Evolutionary conservation across 1,284 basidiomycete species (phyloP).

Genomic region (Trichosporon ovoides): DNA sequence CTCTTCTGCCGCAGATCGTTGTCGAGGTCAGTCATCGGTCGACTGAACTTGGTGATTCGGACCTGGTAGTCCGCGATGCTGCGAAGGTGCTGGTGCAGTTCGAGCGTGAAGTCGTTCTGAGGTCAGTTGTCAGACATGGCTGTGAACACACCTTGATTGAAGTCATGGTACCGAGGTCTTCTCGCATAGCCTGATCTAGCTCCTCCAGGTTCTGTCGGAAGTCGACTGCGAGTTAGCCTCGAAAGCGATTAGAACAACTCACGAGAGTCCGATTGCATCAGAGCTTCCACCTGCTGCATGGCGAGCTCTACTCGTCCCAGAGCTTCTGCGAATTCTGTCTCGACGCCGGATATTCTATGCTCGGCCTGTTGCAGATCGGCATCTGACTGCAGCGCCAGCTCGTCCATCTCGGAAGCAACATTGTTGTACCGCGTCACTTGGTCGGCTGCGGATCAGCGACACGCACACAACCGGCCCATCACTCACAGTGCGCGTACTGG

Average conservation of each 20-base stretch:
- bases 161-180: constrained; percentile 39
- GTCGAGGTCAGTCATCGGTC: constrained; percentile 61
- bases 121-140: background rate
- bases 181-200: constrained; percentile 43
- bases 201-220: constrained; percentile 28
- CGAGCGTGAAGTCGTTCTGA: constrained; percentile 71
- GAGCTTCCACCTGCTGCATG: constrained; percentile 28
- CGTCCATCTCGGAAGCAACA: constrained; percentile 32
- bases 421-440: constrained; percentile 32
- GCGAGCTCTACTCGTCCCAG: constrained; percentile 35
- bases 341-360: constrained; percentile 56
- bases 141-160: constrained; percentile 37
- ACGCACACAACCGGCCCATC: background rate
- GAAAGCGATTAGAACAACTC: background rate
- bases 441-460: constrained; percentile 23
- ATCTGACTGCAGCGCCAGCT: constrained; percentile 68
- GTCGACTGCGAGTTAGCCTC: constrained; percentile 11
- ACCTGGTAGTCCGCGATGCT: constrained; percentile 70
- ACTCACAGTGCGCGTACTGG: constrained; percentile 34
- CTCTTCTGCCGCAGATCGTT: constrained; percentile 60
- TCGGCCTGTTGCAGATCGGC: constrained; percentile 60
- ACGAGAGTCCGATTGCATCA: constrained; percentile 21
- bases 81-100: constrained; percentile 61
- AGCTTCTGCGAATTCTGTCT: constrained; percentile 34
- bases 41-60: constrained; percentile 65